Evolutionary conservation across 805 yeast species (phyloP).

Genomic region (Kuraishia cidri): DNA sequence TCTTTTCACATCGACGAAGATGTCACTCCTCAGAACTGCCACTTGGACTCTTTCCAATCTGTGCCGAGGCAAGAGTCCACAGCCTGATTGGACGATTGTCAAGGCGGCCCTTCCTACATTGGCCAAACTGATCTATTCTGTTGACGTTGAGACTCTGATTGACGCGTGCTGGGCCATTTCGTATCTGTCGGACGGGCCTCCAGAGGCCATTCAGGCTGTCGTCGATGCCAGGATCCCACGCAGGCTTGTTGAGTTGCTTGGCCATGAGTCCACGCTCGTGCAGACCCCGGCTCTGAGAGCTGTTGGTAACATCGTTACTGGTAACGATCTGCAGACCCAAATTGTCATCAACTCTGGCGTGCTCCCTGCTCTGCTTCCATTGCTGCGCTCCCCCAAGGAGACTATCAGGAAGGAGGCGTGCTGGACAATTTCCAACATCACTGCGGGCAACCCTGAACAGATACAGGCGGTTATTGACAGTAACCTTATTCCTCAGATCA

Average conservation of each 20-base stretch:
- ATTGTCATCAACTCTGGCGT: slow-evolving; percentile 91
- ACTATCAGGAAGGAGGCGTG: slow-evolving; percentile 95
- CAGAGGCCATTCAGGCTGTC: slow-evolving; percentile 92
- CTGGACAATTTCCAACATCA: slow-evolving; percentile 97
- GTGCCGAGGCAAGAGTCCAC: slow-evolving; percentile 95
- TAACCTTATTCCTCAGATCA: slow-evolving; percentile 87
- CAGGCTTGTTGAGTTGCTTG: slow-evolving; percentile 83
- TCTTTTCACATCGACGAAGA: slow-evolving; percentile 72
- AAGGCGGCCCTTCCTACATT: slow-evolving; percentile 84
- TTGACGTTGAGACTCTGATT: slow-evolving; percentile 87
- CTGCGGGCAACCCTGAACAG: slow-evolving; percentile 94
- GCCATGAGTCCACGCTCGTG: slow-evolving; percentile 75
- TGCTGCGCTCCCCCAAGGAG: slow-evolving; percentile 80
- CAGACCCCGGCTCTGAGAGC: slow-evolving; percentile 98
- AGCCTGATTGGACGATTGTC: slow-evolving; percentile 89
- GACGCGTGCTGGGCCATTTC: slow-evolving; percentile 99
- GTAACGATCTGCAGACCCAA: slow-evolving; percentile 94
- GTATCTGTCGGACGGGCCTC: slow-evolving; percentile 86
- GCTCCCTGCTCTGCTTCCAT: slow-evolving; percentile 71
- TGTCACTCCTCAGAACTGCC: slow-evolving; percentile 90
- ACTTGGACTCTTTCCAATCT: slow-evolving; percentile 96
- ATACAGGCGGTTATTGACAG: slow-evolving; percentile 95
- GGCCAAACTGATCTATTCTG: slow-evolving; percentile 82
- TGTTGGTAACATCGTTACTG: slow-evolving; percentile 96
- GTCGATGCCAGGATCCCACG: slow-evolving; percentile 94